Percentiles rank a stretch among this genome's conserved stretches.
Evolutionary conservation across 257 asterid genomes (phyloP).

Genomic region (Gardenia jasminoides): DNA sequence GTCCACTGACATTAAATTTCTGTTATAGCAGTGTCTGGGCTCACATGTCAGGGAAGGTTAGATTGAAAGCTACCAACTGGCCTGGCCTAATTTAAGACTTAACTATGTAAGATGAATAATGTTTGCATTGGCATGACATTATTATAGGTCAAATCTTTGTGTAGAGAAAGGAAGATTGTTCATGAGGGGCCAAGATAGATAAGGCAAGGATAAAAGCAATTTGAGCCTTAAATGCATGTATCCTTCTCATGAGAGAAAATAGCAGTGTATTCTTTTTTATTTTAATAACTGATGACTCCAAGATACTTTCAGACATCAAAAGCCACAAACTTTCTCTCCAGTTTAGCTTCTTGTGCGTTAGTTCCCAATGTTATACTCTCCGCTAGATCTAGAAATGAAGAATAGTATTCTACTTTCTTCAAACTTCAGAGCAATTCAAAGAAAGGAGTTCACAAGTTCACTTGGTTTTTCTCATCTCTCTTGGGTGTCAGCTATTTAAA

Average conservation of each 20-base stretch:
- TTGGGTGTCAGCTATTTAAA: not conserved
- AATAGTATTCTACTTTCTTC: not conserved
- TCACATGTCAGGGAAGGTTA: not conserved
- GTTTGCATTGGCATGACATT: not conserved
- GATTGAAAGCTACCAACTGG: not conserved
- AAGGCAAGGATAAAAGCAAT: not conserved
- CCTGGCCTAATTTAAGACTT: not conserved
- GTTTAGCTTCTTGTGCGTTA: not conserved
- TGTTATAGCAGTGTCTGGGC: not conserved
- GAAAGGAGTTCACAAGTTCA: not conserved
- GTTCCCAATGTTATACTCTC: not conserved
- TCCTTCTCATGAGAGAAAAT: not conserved
- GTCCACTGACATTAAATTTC: not conserved
- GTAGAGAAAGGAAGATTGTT: not conserved
- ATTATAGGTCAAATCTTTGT: not conserved
- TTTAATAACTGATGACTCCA: not conserved
- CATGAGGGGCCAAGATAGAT: not conserved
- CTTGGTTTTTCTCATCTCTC: not conserved
- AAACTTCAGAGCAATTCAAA: not conserved
- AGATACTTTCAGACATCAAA: not conserved
- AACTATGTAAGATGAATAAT: not conserved
- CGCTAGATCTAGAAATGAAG: not conserved
- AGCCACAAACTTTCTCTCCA: not conserved
- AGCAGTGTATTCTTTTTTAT: not conserved
- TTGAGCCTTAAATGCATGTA: not conserved